A percentile compares a stretch with the other conserved stretches of the same genome.
Evolutionary conservation across 2,329 filamentous ascomycete genomes (phyloP).

Genomic region (Fusarium dimerum): DNA sequence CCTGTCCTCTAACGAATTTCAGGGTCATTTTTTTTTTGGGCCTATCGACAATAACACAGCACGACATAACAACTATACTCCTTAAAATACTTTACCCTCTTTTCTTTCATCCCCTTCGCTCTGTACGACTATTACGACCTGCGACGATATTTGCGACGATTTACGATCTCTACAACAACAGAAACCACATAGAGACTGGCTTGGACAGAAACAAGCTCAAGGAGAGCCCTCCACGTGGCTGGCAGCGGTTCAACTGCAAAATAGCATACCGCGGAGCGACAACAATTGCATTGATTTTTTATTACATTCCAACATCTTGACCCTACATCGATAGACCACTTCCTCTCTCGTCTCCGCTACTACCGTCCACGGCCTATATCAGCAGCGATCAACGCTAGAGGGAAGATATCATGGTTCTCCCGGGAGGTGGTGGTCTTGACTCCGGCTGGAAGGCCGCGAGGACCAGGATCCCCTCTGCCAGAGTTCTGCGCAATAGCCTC

Average conservation of each 20-base stretch:
- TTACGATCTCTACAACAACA: neutral
- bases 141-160: neutral
- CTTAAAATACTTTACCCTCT: neutral
- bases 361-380: too few species aligned
- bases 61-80: neutral
- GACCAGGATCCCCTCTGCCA: slow-evolving; percentile 74
- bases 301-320: neutral
- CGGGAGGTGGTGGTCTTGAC: slow-evolving; percentile 83
- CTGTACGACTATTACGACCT: neutral
- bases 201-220: neutral
- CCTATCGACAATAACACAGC: neutral
- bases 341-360: too few species aligned
- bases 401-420: slow-evolving; percentile 72
- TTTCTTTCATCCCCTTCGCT: neutral
- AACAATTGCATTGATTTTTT: neutral
- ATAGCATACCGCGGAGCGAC: slow-evolving; percentile 6
- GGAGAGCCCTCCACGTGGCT: neutral
- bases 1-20: neutral
- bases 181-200: neutral
- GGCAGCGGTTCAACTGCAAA: neutral
- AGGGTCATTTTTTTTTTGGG: neutral
- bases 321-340: neutral
- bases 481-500: slow-evolving; percentile 69
- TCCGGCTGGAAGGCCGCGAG: slow-evolving; percentile 79
- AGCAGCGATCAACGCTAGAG: slow-evolving; percentile 16